These are phyloP conservation scores for Cyanidiococcus yangmingshanensis DNA, from an alignment of 23 red algal species.

Conservation along the genomic window DNA sequence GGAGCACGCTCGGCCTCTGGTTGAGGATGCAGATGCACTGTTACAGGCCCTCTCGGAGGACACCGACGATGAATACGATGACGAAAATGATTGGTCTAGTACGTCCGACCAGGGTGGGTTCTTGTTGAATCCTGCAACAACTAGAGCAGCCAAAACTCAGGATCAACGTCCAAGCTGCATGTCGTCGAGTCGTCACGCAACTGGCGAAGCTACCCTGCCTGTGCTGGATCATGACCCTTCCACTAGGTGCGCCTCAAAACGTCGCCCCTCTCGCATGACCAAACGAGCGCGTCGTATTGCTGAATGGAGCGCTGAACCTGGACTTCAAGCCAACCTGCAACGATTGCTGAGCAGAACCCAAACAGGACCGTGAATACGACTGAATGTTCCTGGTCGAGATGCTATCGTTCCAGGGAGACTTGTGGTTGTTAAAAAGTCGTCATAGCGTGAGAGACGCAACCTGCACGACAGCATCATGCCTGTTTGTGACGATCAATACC, in stretches of 20 bases:
- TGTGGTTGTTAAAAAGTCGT: too few relatives aligned
- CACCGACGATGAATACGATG: not conserved
- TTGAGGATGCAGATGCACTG: not conserved
- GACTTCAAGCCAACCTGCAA: not conserved
- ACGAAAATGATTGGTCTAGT: not conserved
- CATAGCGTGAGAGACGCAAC: too few relatives aligned
- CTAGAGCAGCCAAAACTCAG: not conserved
- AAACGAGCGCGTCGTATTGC: not conserved
- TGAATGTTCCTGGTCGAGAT: too few relatives aligned
- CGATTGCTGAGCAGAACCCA: not conserved
- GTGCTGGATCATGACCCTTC: too few relatives aligned
- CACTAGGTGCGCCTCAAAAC: not conserved
- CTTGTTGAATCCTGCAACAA: not conserved
- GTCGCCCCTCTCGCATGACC: not conserved
- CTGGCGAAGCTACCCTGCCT: not conserved
- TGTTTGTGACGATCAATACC: too few relatives aligned
- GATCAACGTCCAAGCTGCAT: not conserved
- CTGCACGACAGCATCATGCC: too few relatives aligned
- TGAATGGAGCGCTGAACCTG: not conserved
- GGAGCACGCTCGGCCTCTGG: not conserved
- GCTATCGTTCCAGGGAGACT: too few relatives aligned
- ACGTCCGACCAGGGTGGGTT: not conserved
- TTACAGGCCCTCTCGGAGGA: not conserved
- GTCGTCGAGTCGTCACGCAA: not conserved
- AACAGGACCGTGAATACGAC: too few relatives aligned